Conservation (phyloP, 192 early-diverging fungal species). For the Jimgerdemannia flammicorona region DNA sequence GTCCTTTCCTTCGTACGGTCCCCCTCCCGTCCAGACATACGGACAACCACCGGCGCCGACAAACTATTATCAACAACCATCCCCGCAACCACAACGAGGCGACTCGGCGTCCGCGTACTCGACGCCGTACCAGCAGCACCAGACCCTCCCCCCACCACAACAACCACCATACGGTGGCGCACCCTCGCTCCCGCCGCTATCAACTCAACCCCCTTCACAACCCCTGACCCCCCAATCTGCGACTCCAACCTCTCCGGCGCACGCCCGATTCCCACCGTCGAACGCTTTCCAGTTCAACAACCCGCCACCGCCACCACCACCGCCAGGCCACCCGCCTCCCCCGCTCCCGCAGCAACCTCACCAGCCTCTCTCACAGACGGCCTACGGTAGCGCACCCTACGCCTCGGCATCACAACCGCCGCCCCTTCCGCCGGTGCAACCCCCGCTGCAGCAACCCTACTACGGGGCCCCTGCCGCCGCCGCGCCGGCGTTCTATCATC, state of each 20-base stretch:
- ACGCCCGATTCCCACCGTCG: not conserved
- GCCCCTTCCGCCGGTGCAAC: not conserved
- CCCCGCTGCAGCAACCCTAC: slow-evolving; percentile 1
- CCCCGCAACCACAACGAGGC: no score
- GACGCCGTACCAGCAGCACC: not conserved
- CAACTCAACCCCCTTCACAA: not conserved
- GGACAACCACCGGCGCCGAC: not conserved
- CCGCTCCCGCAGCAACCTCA: slow-evolving; percentile 1
- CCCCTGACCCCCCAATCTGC: not conserved
- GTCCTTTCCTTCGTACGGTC: not conserved
- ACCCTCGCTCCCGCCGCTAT: not conserved
- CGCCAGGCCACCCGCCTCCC: not conserved
- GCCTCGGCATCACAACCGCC: not conserved
- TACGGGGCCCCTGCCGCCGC: not conserved
- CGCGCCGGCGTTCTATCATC: slow-evolving; percentile 5
- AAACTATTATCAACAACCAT: not conserved
- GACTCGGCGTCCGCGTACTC: not conserved
- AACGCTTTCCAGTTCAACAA: not conserved
- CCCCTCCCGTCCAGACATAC: not conserved
- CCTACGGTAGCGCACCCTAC: not conserved
- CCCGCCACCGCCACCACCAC: not conserved
- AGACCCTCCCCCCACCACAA: not conserved
- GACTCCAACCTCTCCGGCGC: not conserved
- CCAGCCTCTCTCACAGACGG: not conserved
- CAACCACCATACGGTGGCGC: not conserved